Percentiles rank a stretch among this genome's conserved stretches.
Conservation (phyloP, 2,329 filamentous ascomycete species). For the Trichoderma aggressivum region DNA sequence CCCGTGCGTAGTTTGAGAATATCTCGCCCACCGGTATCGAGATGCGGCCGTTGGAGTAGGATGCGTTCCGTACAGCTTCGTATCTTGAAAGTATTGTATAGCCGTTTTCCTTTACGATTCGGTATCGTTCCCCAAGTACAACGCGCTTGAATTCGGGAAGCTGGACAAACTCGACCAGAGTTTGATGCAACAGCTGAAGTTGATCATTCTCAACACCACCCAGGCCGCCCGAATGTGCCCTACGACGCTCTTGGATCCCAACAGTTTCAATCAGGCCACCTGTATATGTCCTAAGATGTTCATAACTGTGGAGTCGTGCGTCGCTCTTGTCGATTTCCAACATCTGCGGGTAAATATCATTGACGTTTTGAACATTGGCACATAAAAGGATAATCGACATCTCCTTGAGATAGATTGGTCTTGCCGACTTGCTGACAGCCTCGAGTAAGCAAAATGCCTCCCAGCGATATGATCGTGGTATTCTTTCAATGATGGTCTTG, state of each 20-base stretch:
- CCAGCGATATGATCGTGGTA: background rate
- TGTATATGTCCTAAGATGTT: background rate
- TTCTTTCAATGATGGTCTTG: background rate
- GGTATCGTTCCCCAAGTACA: background rate
- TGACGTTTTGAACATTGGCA: background rate
- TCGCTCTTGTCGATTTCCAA: background rate
- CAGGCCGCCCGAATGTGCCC: too few relatives aligned
- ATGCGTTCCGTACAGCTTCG: background rate
- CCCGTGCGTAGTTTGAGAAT: background rate
- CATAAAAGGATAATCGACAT: background rate
- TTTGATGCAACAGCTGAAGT: background rate
- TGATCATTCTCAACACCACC: background rate
- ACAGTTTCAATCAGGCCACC: background rate
- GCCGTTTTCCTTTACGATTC: background rate
- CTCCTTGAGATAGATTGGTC: background rate
- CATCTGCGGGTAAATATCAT: background rate
- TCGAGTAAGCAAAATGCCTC: background rate
- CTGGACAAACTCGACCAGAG: background rate
- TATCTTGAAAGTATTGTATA: background rate
- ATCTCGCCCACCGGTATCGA: rapidly evolving
- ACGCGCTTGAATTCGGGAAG: background rate
- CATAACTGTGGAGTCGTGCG: background rate
- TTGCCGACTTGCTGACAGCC: background rate
- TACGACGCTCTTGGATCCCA: too few relatives aligned
- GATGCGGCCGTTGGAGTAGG: background rate